A percentile compares a stretch with the other conserved stretches of the same genome.
These are phyloP conservation scores for Curvularia sp. DNA, from an alignment of 2,329 filamentous ascomycete genomes.

Conservation along the genomic window DNA sequence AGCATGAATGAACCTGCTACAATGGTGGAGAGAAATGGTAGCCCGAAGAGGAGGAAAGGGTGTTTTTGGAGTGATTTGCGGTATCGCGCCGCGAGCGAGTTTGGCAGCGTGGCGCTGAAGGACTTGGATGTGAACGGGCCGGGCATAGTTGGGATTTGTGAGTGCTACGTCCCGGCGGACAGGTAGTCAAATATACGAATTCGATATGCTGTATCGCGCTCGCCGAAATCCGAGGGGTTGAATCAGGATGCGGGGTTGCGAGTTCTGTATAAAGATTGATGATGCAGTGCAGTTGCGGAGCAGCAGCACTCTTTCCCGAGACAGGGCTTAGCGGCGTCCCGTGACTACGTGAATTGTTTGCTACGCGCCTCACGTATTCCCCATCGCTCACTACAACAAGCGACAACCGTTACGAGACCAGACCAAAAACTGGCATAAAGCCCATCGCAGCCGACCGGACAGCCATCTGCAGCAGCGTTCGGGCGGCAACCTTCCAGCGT, in stretches of 20 bases:
- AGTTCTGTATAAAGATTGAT: slow-evolving; percentile 1
- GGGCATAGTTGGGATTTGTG: slow-evolving; percentile 28
- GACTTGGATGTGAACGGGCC: slow-evolving; percentile 70
- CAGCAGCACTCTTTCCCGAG: slow-evolving; percentile 19
- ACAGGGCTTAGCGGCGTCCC: slow-evolving; percentile 31
- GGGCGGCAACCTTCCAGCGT: slow-evolving; percentile 1
- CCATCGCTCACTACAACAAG: not conserved
- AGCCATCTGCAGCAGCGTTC: not conserved
- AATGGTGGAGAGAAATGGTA: slow-evolving; percentile 90
- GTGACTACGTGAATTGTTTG: slow-evolving; percentile 30
- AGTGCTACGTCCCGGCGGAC: not conserved
- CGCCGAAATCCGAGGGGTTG: not conserved
- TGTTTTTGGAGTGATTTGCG: slow-evolving; percentile 75
- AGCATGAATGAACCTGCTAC: slow-evolving; percentile 92
- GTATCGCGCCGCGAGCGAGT: slow-evolving; percentile 77
- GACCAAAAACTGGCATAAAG: not conserved
- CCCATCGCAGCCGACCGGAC: not conserved
- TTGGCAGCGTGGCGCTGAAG: slow-evolving; percentile 62
- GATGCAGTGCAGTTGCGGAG: slow-evolving; percentile 18
- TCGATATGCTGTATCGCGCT: not conserved
- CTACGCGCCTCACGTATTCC: slow-evolving; percentile 24
- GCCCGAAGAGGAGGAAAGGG: slow-evolving; percentile 90
- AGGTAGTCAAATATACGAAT: not conserved
- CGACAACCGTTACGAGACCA: not conserved
- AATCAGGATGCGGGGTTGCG: not conserved